phyloP scores from a whole-genome alignment of 805 yeast genomes.

The Zygoascus ofunaensis region DNA sequence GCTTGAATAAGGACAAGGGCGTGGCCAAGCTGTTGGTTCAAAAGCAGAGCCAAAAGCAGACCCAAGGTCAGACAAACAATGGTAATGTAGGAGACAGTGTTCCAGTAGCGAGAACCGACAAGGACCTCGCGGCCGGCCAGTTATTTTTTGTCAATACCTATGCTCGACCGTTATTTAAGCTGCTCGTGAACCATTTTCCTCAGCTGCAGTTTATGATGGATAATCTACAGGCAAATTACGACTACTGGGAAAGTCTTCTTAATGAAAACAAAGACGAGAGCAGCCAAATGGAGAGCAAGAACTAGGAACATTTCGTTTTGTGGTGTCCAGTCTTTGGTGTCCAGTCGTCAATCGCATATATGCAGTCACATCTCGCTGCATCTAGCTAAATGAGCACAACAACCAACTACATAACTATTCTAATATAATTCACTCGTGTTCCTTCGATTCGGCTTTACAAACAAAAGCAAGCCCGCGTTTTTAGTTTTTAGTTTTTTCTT shows the following conservation, averaged over 20 bases:
- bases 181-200: slow-evolving; percentile 53
- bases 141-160: slow-evolving; percentile 73
- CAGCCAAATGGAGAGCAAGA: not conserved
- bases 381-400: no score
- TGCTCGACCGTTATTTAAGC: slow-evolving; percentile 67
- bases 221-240: slow-evolving; percentile 15
- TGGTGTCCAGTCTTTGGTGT: no score
- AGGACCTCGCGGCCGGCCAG: slow-evolving; percentile 57
- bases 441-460: no score
- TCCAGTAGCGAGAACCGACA: not conserved
- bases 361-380: no score
- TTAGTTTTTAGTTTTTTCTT: no score
- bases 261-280: slow-evolving; percentile 1
- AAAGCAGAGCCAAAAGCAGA: not conserved
- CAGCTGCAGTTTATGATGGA: slow-evolving; percentile 18
- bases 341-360: no score
- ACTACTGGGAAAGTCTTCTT: slow-evolving; percentile 8
- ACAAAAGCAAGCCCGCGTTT: no score
- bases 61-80: not conserved
- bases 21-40: not conserved
- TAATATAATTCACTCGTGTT: no score
- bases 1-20: slow-evolving; percentile 3
- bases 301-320: no score
- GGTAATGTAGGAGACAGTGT: not conserved
- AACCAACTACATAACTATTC: no score